Evolutionary conservation across 176 grass and related monocot genomes (phyloP).

Genomic region (Cenchrus fungigraminus): DNA sequence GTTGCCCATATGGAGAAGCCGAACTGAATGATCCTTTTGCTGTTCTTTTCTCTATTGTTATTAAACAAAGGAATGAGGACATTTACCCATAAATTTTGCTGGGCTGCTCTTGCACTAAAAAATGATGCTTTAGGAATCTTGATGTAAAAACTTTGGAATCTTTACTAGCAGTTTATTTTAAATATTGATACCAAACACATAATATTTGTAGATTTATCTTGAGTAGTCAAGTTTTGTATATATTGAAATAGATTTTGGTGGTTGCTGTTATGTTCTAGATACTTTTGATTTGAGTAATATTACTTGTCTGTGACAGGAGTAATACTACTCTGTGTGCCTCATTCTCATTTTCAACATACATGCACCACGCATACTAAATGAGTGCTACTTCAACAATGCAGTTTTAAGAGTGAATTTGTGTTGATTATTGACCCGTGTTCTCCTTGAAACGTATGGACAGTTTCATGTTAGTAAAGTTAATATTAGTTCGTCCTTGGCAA

Average conservation of each 20-base stretch:
- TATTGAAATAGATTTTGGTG: neutral
- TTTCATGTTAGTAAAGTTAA: neutral
- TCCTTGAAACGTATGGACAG: neutral
- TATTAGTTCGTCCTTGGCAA: neutral
- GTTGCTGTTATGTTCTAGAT: neutral
- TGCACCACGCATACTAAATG: neutral
- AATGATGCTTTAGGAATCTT: neutral
- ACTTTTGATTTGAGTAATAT: neutral
- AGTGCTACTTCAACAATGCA: neutral
- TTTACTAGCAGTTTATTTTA: neutral
- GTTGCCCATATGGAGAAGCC: neutral
- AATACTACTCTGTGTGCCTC: neutral
- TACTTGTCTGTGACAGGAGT: neutral
- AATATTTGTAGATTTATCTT: neutral
- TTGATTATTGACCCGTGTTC: neutral
- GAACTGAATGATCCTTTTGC: conserved; percentile 3
- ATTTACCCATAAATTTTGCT: neutral
- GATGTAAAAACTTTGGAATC: neutral
- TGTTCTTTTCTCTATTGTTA: neutral
- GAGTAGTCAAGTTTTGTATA: neutral
- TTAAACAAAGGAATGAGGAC: neutral
- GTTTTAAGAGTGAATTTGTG: neutral
- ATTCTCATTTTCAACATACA: neutral
- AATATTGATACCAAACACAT: neutral
- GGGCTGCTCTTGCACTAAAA: neutral